Evolutionary conservation across 169 alveolate species (phyloP).

Genomic region (Plasmodium knowlesi): DNA sequence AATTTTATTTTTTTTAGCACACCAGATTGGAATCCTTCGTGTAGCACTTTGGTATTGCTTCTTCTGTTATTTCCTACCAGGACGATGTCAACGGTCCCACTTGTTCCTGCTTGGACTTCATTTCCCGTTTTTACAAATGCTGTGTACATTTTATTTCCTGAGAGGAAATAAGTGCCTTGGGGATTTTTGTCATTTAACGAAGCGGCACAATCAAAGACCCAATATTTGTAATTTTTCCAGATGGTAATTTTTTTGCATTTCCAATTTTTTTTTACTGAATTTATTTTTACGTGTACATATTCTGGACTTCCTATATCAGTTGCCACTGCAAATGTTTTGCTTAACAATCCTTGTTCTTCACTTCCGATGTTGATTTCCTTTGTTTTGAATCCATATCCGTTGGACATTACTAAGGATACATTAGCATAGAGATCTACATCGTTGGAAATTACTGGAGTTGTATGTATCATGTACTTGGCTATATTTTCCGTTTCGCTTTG

Average conservation of each 20-base stretch:
- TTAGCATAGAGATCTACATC: slow-evolving; percentile 86
- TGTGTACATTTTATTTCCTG: slow-evolving; percentile 81
- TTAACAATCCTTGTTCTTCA: slow-evolving; percentile 85
- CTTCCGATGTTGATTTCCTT: slow-evolving; percentile 84
- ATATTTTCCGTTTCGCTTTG: slow-evolving; percentile 87
- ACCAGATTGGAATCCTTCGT: slow-evolving; percentile 82
- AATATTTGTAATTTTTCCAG: slow-evolving; percentile 89
- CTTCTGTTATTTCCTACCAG: slow-evolving; percentile 85
- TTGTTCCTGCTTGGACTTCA: slow-evolving; percentile 87
- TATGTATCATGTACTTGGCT: slow-evolving; percentile 88
- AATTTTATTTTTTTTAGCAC: slow-evolving; percentile 81
- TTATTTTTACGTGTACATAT: slow-evolving; percentile 77
- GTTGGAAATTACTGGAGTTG: slow-evolving; percentile 84
- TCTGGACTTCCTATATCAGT: slow-evolving; percentile 77
- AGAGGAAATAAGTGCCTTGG: slow-evolving; percentile 62
- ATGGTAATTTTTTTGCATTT: slow-evolving; percentile 89
- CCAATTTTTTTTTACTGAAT: slow-evolving; percentile 88
- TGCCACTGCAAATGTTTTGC: slow-evolving; percentile 71
- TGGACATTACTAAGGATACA: slow-evolving; percentile 76
- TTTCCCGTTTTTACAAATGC: slow-evolving; percentile 86
- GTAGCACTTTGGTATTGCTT: slow-evolving; percentile 84
- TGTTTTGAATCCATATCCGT: slow-evolving; percentile 86
- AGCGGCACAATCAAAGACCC: slow-evolving; percentile 91
- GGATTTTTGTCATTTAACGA: slow-evolving; percentile 79
- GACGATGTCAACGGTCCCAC: slow-evolving; percentile 83